Percentiles rank a stretch among this genome's conserved stretches.
phyloP scores from a whole-genome alignment of 1,284 basidiomycete species.

The Ustilago sp. region DNA sequence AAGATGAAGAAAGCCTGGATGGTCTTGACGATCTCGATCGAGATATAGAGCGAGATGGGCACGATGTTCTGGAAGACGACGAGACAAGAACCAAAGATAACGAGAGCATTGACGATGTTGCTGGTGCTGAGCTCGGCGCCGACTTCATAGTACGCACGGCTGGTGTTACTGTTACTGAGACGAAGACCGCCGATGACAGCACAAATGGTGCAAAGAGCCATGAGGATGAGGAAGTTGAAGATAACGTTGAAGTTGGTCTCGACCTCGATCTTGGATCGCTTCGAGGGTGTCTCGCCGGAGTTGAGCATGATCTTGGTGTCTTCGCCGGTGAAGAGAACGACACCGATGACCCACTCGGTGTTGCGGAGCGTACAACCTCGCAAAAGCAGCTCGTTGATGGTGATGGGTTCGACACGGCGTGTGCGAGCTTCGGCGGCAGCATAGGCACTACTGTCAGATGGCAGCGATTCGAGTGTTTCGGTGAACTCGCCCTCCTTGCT shows the following conservation, averaged over 20 bases:
- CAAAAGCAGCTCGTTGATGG: constrained; percentile 91
- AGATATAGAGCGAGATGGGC: constrained; percentile 95
- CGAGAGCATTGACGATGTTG: constrained; percentile 80
- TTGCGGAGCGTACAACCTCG: constrained; percentile 93
- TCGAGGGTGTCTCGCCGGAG: constrained; percentile 81
- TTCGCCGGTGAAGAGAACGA: constrained; percentile 92
- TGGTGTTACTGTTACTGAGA: constrained; percentile 77
- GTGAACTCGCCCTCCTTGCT: constrained; percentile 39
- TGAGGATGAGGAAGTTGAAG: constrained; percentile 87
- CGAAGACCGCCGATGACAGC: constrained; percentile 82
- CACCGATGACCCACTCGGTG: constrained; percentile 91
- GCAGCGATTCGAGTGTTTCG: constrained; percentile 36
- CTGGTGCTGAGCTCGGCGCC: constrained; percentile 64
- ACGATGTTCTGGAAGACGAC: constrained; percentile 98
- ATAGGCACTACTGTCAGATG: constrained; percentile 51
- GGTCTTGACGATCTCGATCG: constrained; percentile 97
- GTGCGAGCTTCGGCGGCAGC: constrained; percentile 59
- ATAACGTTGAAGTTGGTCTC: constrained; percentile 99
- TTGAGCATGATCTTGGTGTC: constrained; percentile 99
- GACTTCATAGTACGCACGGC: constrained; percentile 76
- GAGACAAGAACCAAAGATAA: constrained; percentile 81
- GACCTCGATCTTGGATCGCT: constrained; percentile 94
- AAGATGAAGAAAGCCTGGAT: constrained; percentile 95
- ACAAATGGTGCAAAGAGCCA: constrained; percentile 80
- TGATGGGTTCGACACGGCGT: constrained; percentile 72